Evolutionary conservation across 2,329 filamentous ascomycete genomes (phyloP).

Genomic region (Colletotrichum lini): DNA sequence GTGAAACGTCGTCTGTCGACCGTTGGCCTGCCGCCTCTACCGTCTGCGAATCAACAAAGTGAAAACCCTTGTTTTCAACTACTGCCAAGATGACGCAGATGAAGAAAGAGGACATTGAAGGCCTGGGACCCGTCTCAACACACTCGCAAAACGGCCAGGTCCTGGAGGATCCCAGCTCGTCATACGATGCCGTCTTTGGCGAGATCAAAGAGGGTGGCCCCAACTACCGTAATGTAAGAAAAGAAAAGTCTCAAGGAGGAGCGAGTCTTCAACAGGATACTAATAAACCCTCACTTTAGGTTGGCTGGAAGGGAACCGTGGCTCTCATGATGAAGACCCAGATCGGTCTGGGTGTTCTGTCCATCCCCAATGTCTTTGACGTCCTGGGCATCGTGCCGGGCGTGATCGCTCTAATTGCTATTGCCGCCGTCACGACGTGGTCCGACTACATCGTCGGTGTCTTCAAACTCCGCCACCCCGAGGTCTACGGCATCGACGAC

Average conservation of each 20-base stretch:
- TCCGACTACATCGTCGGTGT: conserved; percentile 62
- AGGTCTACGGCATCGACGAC: conserved; percentile 68
- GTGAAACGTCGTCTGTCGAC: neutral
- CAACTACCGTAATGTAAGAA: conserved; percentile 50
- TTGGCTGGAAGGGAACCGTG: conserved; percentile 59
- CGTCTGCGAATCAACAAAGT: neutral
- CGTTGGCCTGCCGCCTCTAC: neutral
- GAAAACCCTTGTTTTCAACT: neutral
- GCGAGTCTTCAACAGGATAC: neutral
- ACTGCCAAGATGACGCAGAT: conserved; percentile 18
- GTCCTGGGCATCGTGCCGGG: conserved; percentile 63
- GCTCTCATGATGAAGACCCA: conserved; percentile 63
- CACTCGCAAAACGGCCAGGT: conserved; percentile 33
- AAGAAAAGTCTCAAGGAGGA: conserved; percentile 40
- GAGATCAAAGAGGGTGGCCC: conserved; percentile 49
- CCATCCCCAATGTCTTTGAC: conserved; percentile 62
- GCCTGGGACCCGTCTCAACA: conserved; percentile 19
- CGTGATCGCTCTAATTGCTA: conserved; percentile 57
- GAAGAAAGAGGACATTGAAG: conserved; percentile 38
- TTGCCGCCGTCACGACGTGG: conserved; percentile 63
- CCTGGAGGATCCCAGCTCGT: conserved; percentile 17
- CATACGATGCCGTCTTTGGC: conserved; percentile 51
- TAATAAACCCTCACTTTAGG: conserved; percentile 44
- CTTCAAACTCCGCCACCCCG: conserved; percentile 66
- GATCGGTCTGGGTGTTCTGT: conserved; percentile 63